Evolutionary conservation across 495 filamentous ascomycete species (phyloP).

Genomic region (Penicillium ochrochloron): DNA sequence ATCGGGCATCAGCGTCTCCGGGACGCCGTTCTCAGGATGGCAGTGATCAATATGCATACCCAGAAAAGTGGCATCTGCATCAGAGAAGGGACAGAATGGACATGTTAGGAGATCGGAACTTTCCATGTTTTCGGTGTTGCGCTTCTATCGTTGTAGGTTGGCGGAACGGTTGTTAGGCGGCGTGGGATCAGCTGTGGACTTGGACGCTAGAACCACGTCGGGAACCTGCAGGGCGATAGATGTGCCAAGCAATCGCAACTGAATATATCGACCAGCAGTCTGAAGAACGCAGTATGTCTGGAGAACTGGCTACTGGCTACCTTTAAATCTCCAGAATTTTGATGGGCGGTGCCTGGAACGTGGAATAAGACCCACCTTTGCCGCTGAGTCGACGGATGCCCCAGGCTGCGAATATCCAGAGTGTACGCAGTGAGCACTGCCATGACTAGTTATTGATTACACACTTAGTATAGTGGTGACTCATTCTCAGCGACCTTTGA

Average conservation of each 20-base stretch:
- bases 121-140: slow-evolving; percentile 28
- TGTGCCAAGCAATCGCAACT: background rate
- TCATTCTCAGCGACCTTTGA: no score
- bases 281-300: background rate
- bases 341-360: slow-evolving; percentile 7
- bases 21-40: slow-evolving; percentile 53
- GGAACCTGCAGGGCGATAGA: background rate
- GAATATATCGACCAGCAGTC: background rate
- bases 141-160: slow-evolving; percentile 5
- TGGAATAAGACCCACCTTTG: slow-evolving; percentile 1
- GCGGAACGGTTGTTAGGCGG: background rate
- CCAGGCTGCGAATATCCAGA: no score
- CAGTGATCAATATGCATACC: slow-evolving; percentile 59
- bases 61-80: slow-evolving; percentile 53
- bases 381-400: background rate
- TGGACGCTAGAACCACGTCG: background rate
- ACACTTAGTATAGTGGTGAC: no score
- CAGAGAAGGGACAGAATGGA: slow-evolving; percentile 61
- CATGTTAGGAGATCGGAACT: slow-evolving; percentile 38
- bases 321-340: background rate
- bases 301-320: background rate
- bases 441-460: no score
- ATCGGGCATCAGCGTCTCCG: slow-evolving; percentile 10
- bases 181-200: background rate
- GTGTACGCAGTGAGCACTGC: no score